These are phyloP conservation scores for Peniophora sp. DNA, from an alignment of 1,284 basidiomycete genomes.

Conservation along the genomic window DNA sequence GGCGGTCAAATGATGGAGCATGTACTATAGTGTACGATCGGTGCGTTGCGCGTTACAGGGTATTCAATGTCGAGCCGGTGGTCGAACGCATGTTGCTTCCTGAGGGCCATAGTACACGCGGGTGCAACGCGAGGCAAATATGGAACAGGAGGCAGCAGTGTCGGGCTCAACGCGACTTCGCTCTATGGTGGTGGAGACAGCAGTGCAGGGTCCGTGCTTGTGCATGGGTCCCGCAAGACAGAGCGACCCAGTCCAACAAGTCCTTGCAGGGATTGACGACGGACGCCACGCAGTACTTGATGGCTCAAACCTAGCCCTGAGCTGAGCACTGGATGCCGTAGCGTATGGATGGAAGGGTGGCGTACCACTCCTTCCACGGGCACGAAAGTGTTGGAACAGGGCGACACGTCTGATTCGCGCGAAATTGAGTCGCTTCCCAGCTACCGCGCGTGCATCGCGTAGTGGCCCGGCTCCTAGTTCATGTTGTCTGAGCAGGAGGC, in stretches of 20 bases:
- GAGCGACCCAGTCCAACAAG: slow-evolving; percentile 87
- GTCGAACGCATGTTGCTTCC: slow-evolving; percentile 64
- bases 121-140: slow-evolving; percentile 14
- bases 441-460: slow-evolving; percentile 77
- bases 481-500: slow-evolving; percentile 96
- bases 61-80: slow-evolving; percentile 70
- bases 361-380: slow-evolving; percentile 75
- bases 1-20: too few species aligned
- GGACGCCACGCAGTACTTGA: slow-evolving; percentile 98
- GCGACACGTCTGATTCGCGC: slow-evolving; percentile 71
- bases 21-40: too few species aligned
- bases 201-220: slow-evolving; percentile 51
- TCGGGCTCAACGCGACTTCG: slow-evolving; percentile 9
- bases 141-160: slow-evolving; percentile 14
- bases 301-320: slow-evolving; percentile 50
- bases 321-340: slow-evolving; percentile 1
- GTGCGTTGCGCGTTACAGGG: too few species aligned
- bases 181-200: slow-evolving; percentile 13
- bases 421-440: slow-evolving; percentile 76
- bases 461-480: slow-evolving; percentile 83
- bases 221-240: slow-evolving; percentile 97
- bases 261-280: slow-evolving; percentile 86
- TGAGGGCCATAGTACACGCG: slow-evolving; percentile 70
- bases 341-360: slow-evolving; percentile 16
- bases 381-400: slow-evolving; percentile 94